These are phyloP conservation scores for Coriolopsis trogii DNA, from an alignment of 1,284 basidiomycete species.

Conservation along the genomic window DNA sequence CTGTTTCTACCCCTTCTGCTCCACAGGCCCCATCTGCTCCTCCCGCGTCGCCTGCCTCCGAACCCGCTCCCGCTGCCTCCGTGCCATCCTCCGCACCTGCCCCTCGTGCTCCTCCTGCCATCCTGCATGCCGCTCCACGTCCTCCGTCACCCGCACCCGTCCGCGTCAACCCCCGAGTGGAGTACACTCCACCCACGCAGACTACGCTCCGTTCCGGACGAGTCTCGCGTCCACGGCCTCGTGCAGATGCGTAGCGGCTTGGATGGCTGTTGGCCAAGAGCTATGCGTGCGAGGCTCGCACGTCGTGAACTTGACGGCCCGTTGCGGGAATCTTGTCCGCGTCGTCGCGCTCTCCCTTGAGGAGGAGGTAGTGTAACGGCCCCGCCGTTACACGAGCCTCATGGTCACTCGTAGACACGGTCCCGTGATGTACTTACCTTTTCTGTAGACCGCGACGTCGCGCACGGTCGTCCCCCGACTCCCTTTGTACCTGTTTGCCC, in stretches of 20 bases:
- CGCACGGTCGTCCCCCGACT: too few species aligned
- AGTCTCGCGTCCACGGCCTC: conserved; percentile 9
- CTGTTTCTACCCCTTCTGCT: too few species aligned
- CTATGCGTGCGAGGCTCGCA: neutral
- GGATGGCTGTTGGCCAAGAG: neutral
- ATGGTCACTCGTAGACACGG: conserved; percentile 1
- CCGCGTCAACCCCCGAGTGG: conserved; percentile 2
- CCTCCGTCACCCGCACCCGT: conserved; percentile 1
- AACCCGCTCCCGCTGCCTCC: too few species aligned
- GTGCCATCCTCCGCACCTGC: neutral
- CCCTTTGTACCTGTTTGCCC: too few species aligned
- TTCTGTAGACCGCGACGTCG: too few species aligned
- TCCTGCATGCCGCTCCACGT: too few species aligned
- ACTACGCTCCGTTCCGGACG: conserved; percentile 16
- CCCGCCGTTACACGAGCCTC: neutral
- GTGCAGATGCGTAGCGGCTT: conserved; percentile 4
- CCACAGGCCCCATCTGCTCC: too few species aligned
- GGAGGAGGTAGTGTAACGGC: conserved; percentile 13
- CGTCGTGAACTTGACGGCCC: neutral
- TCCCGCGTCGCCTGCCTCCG: too few species aligned
- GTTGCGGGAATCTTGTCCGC: neutral
- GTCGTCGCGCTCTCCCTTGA: conserved; percentile 7
- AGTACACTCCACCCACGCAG: conserved; percentile 10
- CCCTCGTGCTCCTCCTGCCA: conserved; percentile 7
- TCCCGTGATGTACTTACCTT: too few species aligned